phyloP scores from a whole-genome alignment of 1,284 basidiomycete genomes.

The Salmacisia buchloeana region DNA sequence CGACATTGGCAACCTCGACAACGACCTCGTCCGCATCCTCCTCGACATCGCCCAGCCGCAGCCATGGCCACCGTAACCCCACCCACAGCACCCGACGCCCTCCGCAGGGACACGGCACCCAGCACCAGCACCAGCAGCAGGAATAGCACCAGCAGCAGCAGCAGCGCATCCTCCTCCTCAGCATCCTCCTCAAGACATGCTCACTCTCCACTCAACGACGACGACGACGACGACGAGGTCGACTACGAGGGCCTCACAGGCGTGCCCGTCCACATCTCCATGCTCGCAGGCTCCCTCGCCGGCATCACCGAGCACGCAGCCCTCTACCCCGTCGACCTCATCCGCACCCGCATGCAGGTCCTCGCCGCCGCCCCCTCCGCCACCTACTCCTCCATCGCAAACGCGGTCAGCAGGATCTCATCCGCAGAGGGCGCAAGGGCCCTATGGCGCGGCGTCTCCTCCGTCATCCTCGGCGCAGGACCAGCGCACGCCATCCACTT shows the following conservation, averaged over 20 bases:
- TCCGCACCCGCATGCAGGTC: conserved; percentile 99
- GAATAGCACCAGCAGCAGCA: too few species aligned
- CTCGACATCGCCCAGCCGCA: too few species aligned
- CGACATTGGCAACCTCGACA: too few species aligned
- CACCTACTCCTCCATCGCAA: conserved; percentile 78
- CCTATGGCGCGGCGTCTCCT: conserved; percentile 92
- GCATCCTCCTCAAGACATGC: too few species aligned
- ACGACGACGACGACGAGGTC: conserved; percentile 27
- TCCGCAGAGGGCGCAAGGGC: conserved; percentile 84
- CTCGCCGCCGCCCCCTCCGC: conserved; percentile 72
- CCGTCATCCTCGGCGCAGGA: conserved; percentile 94
- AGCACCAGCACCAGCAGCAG: not conserved
- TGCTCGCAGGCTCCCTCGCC: conserved; percentile 93
- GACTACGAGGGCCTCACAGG: conserved; percentile 47
- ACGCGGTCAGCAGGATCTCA: conserved; percentile 82
- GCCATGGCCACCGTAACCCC: not conserved
- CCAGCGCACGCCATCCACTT: conserved; percentile 98
- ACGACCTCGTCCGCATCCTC: too few species aligned
- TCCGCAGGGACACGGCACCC: not conserved
- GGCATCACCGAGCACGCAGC: conserved; percentile 98
- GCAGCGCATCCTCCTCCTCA: too few species aligned
- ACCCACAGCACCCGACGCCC: not conserved
- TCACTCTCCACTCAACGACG: not conserved
- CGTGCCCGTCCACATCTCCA: conserved; percentile 63
- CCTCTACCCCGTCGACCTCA: conserved; percentile 97